Evolutionary conservation across 305 asterid species (phyloP).

Genomic region (Solanum hybrid): DNA sequence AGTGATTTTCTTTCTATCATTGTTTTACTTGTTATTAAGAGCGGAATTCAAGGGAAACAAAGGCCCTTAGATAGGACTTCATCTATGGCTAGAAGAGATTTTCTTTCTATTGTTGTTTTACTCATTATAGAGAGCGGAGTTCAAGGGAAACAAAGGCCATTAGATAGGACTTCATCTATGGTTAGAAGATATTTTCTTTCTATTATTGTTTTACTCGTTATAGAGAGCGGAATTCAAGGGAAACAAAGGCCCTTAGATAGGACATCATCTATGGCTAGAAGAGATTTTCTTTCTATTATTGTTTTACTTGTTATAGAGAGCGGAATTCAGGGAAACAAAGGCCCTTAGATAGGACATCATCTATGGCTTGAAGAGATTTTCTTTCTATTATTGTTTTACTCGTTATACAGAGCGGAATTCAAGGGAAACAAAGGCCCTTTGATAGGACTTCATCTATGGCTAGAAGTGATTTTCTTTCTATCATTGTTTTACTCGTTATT

Average conservation of each 20-base stretch:
- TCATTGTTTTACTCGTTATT: neutral
- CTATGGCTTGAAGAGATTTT: neutral
- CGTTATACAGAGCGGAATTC: too few relatives aligned
- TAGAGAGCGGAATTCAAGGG: neutral
- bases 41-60: neutral
- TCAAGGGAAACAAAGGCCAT: neutral
- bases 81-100: neutral
- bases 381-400: too few relatives aligned
- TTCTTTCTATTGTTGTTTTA: neutral
- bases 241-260: neutral
- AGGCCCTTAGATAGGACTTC: neutral
- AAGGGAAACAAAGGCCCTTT: too few relatives aligned
- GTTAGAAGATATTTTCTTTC: neutral
- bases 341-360: neutral
- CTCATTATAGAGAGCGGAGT: neutral
- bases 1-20: neutral
- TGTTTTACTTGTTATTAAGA: neutral
- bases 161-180: neutral
- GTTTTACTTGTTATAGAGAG: neutral
- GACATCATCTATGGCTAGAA: neutral
- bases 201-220: neutral
- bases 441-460: too few relatives aligned
- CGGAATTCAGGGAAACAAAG: neutral
- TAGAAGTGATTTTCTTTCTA: too few relatives aligned
- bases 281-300: neutral